Evolutionary conservation across 352 stramenopile species (phyloP), one percentile per base, ranked within the genome.

Genomic region (Thraustochytrium striatum): DNA sequence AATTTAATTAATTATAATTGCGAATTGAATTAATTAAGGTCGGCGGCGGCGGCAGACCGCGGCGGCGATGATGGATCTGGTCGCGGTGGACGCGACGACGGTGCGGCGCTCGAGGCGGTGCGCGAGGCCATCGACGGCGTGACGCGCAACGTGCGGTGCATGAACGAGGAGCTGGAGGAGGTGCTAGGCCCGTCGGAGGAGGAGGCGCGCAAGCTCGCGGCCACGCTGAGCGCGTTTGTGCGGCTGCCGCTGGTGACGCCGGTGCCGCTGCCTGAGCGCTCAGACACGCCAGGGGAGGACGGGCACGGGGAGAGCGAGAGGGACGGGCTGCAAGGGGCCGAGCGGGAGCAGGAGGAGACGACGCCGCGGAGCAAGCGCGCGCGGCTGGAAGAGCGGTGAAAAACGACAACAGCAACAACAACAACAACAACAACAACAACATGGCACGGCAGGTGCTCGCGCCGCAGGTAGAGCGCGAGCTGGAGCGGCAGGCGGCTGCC

Each of bases 111-210:
- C 30, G 41, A 30, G 19, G 39, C 58, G 44, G 52, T 75, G 44
- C 41, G 41, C 16, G 65, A 38, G 41, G 52, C 65, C 19, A 25
- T 75, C 41, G 19, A 43, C 32, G 28, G 25, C 50, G 32, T 62
- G 9, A 30, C 21, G 21, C 41, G 5, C 11, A 75, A 93, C 61
- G 88, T 90, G 47, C 85, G 88, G 72, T 91, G 88, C 82, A 91
- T 91, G 72, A 87, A 86, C 30, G 87, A 93, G 55, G 82, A 91
- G 78, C 79, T 85, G 35, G 88, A 88, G n/a, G 62, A 91, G 30
- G 78, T 82, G 9, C 30, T 70, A 11, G 32, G 35, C 25, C 35
- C 35, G 2, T 33, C 59, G 16, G 36, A 70, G 32, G 16, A 30
- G 59, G 59, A 70, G 30, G 53, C 59, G 1, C 44, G 13, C 16